A percentile compares a stretch with the other conserved stretches of the same genome.
Conservation (phyloP, 139 green algal genomes). For the Coelastrella sp. region DNA sequence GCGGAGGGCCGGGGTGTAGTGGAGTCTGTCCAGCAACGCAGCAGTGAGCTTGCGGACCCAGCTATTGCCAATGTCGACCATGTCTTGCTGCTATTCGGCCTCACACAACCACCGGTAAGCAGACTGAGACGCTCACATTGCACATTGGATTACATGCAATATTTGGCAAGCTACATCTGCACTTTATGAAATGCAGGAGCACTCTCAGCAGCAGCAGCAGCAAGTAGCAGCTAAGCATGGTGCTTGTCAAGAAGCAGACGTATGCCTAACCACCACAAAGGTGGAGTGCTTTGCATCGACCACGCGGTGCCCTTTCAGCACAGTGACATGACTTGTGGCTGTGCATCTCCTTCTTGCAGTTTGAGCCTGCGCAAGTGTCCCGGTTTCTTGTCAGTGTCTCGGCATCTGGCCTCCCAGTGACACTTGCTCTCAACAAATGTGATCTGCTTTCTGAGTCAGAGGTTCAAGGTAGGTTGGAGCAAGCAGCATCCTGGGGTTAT, state of each 20-base stretch:
- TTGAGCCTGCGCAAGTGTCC: constrained; percentile 82
- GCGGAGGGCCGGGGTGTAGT: constrained; percentile 71
- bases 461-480: constrained; percentile 51
- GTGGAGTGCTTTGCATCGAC: not conserved
- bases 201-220: constrained; percentile 24
- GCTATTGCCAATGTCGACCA: constrained; percentile 94
- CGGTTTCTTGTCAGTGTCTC: constrained; percentile 91
- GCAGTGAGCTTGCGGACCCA: constrained; percentile 81
- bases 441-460: constrained; percentile 76
- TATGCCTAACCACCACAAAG: no score
- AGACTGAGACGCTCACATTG: not conserved
- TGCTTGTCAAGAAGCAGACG: not conserved
- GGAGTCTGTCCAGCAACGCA: constrained; percentile 76
- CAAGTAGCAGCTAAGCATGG: not conserved
- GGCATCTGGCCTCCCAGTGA: constrained; percentile 80
- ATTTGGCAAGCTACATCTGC: no score
- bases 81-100: constrained; percentile 90
- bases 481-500: constrained; percentile 75
- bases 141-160: no score
- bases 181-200: not conserved
- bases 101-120: constrained; percentile 73
- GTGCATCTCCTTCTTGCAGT: constrained; percentile 51
- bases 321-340: not conserved
- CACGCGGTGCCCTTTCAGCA: not conserved
- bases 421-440: constrained; percentile 95